Evolutionary conservation across 1,284 basidiomycete genomes (phyloP).

Genomic region (Trichosporon sp.): DNA sequence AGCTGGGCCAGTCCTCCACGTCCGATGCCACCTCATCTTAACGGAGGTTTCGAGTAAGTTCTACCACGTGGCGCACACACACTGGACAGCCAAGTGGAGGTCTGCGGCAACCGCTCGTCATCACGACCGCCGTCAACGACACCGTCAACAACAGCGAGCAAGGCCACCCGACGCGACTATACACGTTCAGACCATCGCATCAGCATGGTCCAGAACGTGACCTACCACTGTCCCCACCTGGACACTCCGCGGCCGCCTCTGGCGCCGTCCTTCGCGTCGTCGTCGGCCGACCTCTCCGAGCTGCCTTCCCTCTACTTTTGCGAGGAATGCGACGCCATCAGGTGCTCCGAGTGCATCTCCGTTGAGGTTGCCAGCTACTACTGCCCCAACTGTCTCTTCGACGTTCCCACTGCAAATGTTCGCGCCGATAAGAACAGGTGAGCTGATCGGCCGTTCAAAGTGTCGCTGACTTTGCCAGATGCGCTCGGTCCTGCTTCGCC

Average conservation of each 20-base stretch:
- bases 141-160: too few species aligned
- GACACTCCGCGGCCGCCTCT: constrained; percentile 49
- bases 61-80: neutral
- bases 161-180: neutral
- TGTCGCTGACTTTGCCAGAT: constrained; percentile 60
- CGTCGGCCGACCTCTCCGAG: constrained; percentile 72
- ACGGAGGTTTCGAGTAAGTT: constrained; percentile 3
- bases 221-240: constrained; percentile 50
- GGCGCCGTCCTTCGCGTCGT: constrained; percentile 66
- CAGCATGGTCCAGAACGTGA: constrained; percentile 14
- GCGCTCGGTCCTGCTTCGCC: constrained; percentile 93
- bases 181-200: neutral
- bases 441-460: constrained; percentile 14
- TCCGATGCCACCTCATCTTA: neutral
- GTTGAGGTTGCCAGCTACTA: constrained; percentile 94
- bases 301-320: constrained; percentile 90
- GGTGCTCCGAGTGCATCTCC: constrained; percentile 86
- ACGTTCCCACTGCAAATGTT: constrained; percentile 93
- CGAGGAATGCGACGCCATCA: constrained; percentile 92
- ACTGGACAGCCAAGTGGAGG: neutral
- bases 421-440: constrained; percentile 91
- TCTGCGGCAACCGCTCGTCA: neutral
- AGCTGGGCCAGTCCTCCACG: constrained; percentile 1
- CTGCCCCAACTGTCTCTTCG: constrained; percentile 98
- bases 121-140: neutral